These are phyloP conservation scores for Chloris gayana DNA, from an alignment of 176 grass and related monocot genomes.

Conservation along the genomic window DNA sequence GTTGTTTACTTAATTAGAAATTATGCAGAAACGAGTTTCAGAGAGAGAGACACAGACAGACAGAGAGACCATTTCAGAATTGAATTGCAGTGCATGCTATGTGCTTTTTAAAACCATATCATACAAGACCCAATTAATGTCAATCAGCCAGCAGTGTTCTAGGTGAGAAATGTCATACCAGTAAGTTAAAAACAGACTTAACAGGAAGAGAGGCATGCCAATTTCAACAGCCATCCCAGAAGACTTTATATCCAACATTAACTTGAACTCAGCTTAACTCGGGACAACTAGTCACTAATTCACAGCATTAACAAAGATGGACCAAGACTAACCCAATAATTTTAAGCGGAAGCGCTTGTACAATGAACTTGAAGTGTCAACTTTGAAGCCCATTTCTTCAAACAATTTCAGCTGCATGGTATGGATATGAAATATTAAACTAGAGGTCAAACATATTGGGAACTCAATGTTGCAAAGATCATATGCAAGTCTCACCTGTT, in stretches of 20 bases:
- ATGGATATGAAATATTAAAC: slow-evolving; percentile 10
- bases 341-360: slow-evolving; percentile 93
- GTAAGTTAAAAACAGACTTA: not conserved
- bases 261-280: not conserved
- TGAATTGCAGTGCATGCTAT: not conserved
- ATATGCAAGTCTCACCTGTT: slow-evolving; percentile 63
- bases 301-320: not conserved
- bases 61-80: not conserved
- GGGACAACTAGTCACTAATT: not conserved
- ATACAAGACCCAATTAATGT: not conserved
- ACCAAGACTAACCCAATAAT: slow-evolving; percentile 64
- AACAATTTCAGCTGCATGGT: slow-evolving; percentile 79
- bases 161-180: not conserved
- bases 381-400: slow-evolving; percentile 94
- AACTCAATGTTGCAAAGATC: slow-evolving; percentile 27
- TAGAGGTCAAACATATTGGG: not conserved
- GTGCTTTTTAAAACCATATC: not conserved
- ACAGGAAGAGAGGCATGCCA: not conserved
- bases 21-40: not conserved
- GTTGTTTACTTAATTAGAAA: not conserved
- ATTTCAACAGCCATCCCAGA: not conserved
- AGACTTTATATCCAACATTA: not conserved
- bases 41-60: too few relatives aligned
- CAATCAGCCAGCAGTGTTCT: not conserved
- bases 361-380: slow-evolving; percentile 73